phyloP scores from a whole-genome alignment of 2,329 filamentous ascomycete species.

The Colletotrichum tamarilloi region DNA sequence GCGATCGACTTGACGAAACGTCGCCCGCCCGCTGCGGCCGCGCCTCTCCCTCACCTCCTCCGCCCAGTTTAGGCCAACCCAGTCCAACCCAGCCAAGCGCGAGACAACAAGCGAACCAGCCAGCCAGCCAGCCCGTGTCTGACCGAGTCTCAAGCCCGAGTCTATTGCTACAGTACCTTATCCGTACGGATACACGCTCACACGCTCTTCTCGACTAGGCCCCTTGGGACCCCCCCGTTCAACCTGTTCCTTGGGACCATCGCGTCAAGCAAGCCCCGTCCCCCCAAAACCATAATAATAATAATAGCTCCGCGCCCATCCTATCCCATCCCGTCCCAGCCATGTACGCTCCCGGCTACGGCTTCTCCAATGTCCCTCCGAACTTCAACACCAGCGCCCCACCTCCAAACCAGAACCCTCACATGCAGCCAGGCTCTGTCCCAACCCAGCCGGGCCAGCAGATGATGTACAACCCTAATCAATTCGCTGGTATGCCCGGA shows the following conservation, averaged over 20 bases:
- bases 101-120: neutral
- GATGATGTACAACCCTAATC: slow-evolving; percentile 71
- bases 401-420: slow-evolving; percentile 56
- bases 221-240: slow-evolving; percentile 13
- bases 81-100: neutral
- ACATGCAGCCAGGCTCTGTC: slow-evolving; percentile 56
- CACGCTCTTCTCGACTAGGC: slow-evolving; percentile 20
- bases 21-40: slow-evolving; percentile 21
- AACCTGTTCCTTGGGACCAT: slow-evolving; percentile 18
- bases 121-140: slow-evolving; percentile 10
- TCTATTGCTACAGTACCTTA: slow-evolving; percentile 19
- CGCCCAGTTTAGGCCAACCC: slow-evolving; percentile 24
- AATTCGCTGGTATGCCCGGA: slow-evolving; percentile 61
- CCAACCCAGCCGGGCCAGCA: slow-evolving; percentile 57
- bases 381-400: slow-evolving; percentile 62
- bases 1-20: slow-evolving; percentile 26
- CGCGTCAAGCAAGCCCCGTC: slow-evolving; percentile 13
- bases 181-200: too few species aligned
- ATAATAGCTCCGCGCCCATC: slow-evolving; percentile 31
- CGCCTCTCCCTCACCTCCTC: slow-evolving; percentile 15
- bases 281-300: slow-evolving; percentile 36
- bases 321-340: slow-evolving; percentile 38
- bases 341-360: slow-evolving; percentile 69
- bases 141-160: slow-evolving; percentile 26
- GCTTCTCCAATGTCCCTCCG: slow-evolving; percentile 60